Conservation (phyloP, 2,329 filamentous ascomycete species). For the Cytospora piceae region DNA sequence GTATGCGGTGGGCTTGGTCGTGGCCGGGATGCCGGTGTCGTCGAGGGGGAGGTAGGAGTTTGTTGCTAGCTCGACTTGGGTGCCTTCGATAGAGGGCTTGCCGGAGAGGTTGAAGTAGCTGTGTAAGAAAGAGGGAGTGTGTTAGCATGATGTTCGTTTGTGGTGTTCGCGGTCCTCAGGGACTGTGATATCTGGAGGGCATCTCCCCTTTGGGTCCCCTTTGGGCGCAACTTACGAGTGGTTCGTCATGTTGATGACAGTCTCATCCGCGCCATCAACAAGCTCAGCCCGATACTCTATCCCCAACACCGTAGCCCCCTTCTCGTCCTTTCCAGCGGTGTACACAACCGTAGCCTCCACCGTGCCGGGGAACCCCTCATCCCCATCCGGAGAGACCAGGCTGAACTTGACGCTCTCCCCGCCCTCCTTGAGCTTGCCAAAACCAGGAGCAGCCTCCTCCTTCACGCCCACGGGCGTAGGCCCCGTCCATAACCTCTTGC, state of each 20-base stretch:
- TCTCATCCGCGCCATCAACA: conserved; percentile 81
- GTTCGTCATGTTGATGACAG: conserved; percentile 90
- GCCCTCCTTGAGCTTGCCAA: conserved; percentile 47
- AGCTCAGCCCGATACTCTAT: conserved; percentile 91
- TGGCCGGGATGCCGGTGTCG: conserved; percentile 70
- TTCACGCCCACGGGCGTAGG: conserved; percentile 63
- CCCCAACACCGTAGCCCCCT: conserved; percentile 67
- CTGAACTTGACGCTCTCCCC: conserved; percentile 70
- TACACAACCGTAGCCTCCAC: conserved; percentile 81
- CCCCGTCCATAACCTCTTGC: conserved; percentile 76
- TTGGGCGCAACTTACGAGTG: conserved; percentile 68
- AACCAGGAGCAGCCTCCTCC: conserved; percentile 40
- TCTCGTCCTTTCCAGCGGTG: conserved; percentile 67
- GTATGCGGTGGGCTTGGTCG: conserved; percentile 65
- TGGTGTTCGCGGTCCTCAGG: background rate
- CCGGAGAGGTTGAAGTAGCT: conserved; percentile 70
- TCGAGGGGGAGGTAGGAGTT: conserved; percentile 75
- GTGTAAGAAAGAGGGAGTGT: conserved; percentile 1
- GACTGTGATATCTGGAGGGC: no score
- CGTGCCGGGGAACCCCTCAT: conserved; percentile 88
- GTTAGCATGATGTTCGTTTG: background rate
- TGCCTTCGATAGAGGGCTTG: conserved; percentile 57
- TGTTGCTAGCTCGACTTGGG: conserved; percentile 68
- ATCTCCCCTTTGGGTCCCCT: no score
- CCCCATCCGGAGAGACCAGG: conserved; percentile 74